Evolutionary conservation across 768 basidiomycete genomes (phyloP).

Genomic region (Myochromella boudieri): DNA sequence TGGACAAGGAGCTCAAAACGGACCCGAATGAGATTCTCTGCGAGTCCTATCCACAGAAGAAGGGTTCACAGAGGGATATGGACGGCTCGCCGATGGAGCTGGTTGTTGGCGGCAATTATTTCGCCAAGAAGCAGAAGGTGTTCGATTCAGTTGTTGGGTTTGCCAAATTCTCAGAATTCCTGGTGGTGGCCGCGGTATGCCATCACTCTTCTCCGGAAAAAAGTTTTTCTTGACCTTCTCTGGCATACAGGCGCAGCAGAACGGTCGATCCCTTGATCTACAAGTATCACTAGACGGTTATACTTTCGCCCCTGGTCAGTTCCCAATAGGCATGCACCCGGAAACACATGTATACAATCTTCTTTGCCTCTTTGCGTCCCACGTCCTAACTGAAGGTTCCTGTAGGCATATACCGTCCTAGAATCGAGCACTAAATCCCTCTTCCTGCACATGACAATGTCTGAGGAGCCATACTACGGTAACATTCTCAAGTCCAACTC

Average conservation of each 20-base stretch:
- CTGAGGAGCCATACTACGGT: slow-evolving; percentile 83
- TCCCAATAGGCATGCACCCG: slow-evolving; percentile 89
- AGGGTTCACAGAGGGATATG: slow-evolving; percentile 71
- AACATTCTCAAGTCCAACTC: slow-evolving; percentile 95
- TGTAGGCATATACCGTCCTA: slow-evolving; percentile 86
- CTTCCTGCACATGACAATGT: slow-evolving; percentile 96
- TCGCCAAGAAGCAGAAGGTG: slow-evolving; percentile 64
- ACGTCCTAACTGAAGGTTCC: neutral
- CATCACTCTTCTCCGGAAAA: neutral
- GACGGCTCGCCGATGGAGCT: slow-evolving; percentile 72
- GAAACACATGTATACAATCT: slow-evolving; percentile 78
- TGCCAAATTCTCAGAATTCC: slow-evolving; percentile 94
- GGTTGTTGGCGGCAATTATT: slow-evolving; percentile 76
- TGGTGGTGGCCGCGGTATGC: slow-evolving; percentile 91
- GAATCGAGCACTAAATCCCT: slow-evolving; percentile 93
- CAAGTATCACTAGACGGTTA: slow-evolving; percentile 93
- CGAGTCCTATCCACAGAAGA: slow-evolving; percentile 83
- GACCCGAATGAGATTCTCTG: slow-evolving; percentile 91
- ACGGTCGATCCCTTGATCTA: slow-evolving; percentile 65
- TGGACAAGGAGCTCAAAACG: slow-evolving; percentile 72
- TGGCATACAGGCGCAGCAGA: slow-evolving; percentile 44
- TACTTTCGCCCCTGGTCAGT: slow-evolving; percentile 80
- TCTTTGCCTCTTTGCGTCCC: neutral
- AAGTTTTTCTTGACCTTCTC: neutral
- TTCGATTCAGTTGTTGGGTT: slow-evolving; percentile 93